These are phyloP conservation scores for Didymellaceae sp. DNA, from an alignment of 2,329 filamentous ascomycete genomes.

Conservation along the genomic window DNA sequence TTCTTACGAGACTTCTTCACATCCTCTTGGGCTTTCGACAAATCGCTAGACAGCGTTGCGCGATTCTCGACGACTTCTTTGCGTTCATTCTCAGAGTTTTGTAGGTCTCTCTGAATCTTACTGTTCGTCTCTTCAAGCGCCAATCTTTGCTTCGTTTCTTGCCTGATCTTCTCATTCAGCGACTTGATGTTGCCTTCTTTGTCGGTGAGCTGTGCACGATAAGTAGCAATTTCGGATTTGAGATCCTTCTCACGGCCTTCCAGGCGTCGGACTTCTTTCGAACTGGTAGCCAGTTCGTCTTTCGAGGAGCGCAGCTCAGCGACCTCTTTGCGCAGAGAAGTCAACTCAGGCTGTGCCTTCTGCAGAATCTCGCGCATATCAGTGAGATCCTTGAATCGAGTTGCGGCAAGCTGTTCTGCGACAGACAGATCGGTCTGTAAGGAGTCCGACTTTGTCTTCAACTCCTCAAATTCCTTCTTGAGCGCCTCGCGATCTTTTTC, in stretches of 20 bases:
- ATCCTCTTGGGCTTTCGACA: constrained; percentile 76
- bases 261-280: constrained; percentile 71
- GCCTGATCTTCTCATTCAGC: constrained; percentile 77
- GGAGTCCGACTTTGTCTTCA: constrained; percentile 72
- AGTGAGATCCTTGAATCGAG: constrained; percentile 84
- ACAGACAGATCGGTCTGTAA: constrained; percentile 85
- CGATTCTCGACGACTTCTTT: constrained; percentile 75
- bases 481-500: constrained; percentile 63
- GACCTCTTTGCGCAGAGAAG: constrained; percentile 77
- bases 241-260: constrained; percentile 85
- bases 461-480: constrained; percentile 70
- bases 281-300: constrained; percentile 72
- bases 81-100: constrained; percentile 78
- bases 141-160: constrained; percentile 73
- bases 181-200: constrained; percentile 79
- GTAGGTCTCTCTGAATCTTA: constrained; percentile 75
- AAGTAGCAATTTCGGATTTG: constrained; percentile 72
- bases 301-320: constrained; percentile 74
- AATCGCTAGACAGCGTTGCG: constrained; percentile 74
- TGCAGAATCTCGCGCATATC: constrained; percentile 80
- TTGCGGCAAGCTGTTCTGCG: constrained; percentile 84
- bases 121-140: constrained; percentile 81
- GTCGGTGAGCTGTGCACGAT: constrained; percentile 73
- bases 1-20: constrained; percentile 62
- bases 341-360: constrained; percentile 86